Conservation (phyloP, 345 rosid genomes). For the Populus davidiana region DNA sequence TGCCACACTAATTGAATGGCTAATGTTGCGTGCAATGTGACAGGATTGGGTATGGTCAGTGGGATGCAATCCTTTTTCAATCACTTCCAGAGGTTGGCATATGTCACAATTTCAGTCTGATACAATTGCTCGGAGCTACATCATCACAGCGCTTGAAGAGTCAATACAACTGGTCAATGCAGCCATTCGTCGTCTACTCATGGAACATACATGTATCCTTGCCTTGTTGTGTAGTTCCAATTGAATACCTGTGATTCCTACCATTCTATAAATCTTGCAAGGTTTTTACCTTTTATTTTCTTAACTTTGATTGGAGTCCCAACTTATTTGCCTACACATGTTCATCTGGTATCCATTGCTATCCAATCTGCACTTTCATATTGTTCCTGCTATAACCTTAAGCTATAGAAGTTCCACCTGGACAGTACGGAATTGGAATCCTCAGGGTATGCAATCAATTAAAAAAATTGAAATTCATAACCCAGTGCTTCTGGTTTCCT, state of each 20-base stretch:
- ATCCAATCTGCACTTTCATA: neutral
- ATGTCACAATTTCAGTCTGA: slow-evolving; percentile 84
- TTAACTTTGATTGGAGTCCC: neutral
- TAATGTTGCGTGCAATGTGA: neutral
- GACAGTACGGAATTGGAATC: neutral
- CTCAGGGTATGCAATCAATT: neutral
- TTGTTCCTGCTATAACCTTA: neutral
- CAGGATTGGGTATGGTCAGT: slow-evolving; percentile 99
- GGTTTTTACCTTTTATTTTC: neutral
- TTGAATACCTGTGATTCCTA: neutral
- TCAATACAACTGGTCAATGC: slow-evolving; percentile 79
- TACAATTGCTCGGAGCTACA: slow-evolving; percentile 88
- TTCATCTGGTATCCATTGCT: neutral
- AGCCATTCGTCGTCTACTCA: slow-evolving; percentile 69
- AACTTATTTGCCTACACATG: neutral
- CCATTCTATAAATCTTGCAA: slow-evolving; percentile 4
- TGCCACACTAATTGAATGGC: neutral
- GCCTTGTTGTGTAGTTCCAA: neutral
- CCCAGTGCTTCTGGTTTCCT: neutral
- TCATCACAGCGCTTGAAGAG: slow-evolving; percentile 84
- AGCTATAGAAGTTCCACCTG: neutral
- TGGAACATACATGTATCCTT: slow-evolving; percentile 97
- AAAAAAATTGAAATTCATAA: neutral
- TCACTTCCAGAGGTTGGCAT: slow-evolving; percentile 87
- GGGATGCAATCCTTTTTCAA: slow-evolving; percentile 84